These are phyloP conservation scores for Mycena epipterygia DNA, from an alignment of 768 basidiomycete genomes.

Conservation along the genomic window DNA sequence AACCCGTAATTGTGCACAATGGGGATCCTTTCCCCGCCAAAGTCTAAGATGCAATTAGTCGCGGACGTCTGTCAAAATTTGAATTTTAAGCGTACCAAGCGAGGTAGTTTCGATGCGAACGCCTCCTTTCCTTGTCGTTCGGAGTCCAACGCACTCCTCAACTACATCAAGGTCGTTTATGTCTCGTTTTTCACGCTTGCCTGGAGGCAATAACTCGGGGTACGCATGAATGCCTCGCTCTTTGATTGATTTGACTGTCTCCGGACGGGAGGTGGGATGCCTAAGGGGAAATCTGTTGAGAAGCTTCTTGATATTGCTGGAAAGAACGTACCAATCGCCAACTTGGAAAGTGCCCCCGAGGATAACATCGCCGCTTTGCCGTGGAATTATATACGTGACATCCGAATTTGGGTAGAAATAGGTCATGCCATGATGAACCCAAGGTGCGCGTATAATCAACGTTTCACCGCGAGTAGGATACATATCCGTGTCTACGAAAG, in stretches of 20 bases:
- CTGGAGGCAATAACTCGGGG: conserved; percentile 26
- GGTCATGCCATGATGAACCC: conserved; percentile 41
- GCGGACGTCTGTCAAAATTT: neutral
- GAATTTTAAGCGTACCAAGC: neutral
- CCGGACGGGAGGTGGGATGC: conserved; percentile 24
- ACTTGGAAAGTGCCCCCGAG: conserved; percentile 33
- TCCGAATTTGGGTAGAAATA: conserved; percentile 14
- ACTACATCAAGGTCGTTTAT: conserved; percentile 31
- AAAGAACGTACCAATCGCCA: conserved; percentile 18
- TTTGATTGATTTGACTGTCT: conserved; percentile 29
- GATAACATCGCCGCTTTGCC: conserved; percentile 34
- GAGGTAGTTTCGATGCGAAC: conserved; percentile 18
- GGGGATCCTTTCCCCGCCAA: conserved; percentile 1
- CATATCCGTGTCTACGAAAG: conserved; percentile 41
- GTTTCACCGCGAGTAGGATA: conserved; percentile 75
- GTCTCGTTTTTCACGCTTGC: conserved; percentile 19
- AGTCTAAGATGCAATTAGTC: neutral
- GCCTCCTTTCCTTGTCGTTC: conserved; percentile 29
- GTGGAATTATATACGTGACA: conserved; percentile 28
- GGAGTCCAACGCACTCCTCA: conserved; percentile 33
- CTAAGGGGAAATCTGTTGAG: neutral
- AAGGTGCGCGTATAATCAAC: conserved; percentile 66
- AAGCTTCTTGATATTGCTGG: neutral
- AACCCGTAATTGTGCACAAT: conserved; percentile 32
- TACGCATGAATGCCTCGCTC: conserved; percentile 27